Conservation (phyloP, 2,329 filamentous ascomycete genomes). For the Nemania bipapillata region DNA sequence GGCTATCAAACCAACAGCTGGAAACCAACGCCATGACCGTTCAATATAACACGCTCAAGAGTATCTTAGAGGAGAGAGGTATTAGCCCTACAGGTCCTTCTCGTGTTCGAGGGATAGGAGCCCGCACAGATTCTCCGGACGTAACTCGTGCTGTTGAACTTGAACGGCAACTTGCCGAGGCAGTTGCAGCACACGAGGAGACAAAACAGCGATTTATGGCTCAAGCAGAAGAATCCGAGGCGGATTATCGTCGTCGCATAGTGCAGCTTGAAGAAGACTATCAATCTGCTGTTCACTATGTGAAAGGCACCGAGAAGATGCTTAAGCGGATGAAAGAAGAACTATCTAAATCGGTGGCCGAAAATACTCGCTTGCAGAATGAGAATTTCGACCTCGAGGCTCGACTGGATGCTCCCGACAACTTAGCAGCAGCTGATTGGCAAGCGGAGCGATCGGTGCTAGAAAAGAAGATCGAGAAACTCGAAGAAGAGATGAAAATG, state of each 20-base stretch:
- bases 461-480: slow-evolving; percentile 72
- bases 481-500: slow-evolving; percentile 75
- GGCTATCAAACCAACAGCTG: slow-evolving; percentile 85
- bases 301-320: slow-evolving; percentile 99
- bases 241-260: slow-evolving; percentile 90
- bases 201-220: slow-evolving; percentile 79
- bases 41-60: slow-evolving; percentile 92
- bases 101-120: slow-evolving; percentile 77
- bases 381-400: slow-evolving; percentile 78
- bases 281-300: slow-evolving; percentile 96
- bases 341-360: slow-evolving; percentile 87
- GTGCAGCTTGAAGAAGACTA: slow-evolving; percentile 96
- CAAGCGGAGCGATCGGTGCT: slow-evolving; percentile 77
- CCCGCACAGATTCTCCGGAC: slow-evolving; percentile 82
- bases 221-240: slow-evolving; percentile 87
- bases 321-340: slow-evolving; percentile 98
- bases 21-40: slow-evolving; percentile 94
- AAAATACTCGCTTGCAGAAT: slow-evolving; percentile 82
- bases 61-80: slow-evolving; percentile 88
- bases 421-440: slow-evolving; percentile 71
- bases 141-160: slow-evolving; percentile 81
- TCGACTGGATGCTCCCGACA: slow-evolving; percentile 50
- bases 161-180: slow-evolving; percentile 84
- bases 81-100: slow-evolving; percentile 79
- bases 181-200: slow-evolving; percentile 84